Percentiles rank a stretch among this genome's conserved stretches.
Conservation (phyloP, 805 yeast genomes). For the Teunomyces gatunensis region DNA sequence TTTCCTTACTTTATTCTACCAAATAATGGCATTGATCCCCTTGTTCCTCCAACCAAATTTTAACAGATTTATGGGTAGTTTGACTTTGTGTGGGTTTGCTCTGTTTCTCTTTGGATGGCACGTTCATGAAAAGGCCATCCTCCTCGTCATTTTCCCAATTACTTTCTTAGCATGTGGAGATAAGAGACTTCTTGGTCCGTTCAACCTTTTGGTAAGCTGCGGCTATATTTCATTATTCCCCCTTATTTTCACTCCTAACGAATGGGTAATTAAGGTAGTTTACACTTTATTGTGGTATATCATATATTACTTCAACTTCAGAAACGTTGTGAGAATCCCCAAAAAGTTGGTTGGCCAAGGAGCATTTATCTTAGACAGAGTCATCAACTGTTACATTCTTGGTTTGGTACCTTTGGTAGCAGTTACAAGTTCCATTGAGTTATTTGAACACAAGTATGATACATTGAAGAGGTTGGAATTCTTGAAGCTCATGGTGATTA, state of each 20-base stretch:
- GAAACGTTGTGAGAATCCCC: slow-evolving; percentile 66
- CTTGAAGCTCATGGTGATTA: slow-evolving; percentile 73
- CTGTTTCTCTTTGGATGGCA: slow-evolving; percentile 98
- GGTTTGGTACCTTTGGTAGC: slow-evolving; percentile 65
- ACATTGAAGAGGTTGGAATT: slow-evolving; percentile 65
- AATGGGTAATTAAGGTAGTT: slow-evolving; percentile 70
- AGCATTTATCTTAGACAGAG: slow-evolving; percentile 58
- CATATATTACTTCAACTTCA: slow-evolving; percentile 67
- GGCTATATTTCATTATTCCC: slow-evolving; percentile 92
- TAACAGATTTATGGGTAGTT: slow-evolving; percentile 75
- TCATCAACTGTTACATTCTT: slow-evolving; percentile 62
- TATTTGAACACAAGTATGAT: slow-evolving; percentile 54
- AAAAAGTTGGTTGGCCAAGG: slow-evolving; percentile 19
- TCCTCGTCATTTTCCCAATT: slow-evolving; percentile 84
- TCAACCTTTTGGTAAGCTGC: slow-evolving; percentile 67
- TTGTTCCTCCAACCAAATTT: slow-evolving; percentile 66
- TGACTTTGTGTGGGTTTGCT: slow-evolving; percentile 87
- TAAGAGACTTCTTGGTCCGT: slow-evolving; percentile 67
- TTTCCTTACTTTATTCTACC: slow-evolving; percentile 78
- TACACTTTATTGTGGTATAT: slow-evolving; percentile 86
- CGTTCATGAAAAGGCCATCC: slow-evolving; percentile 96
- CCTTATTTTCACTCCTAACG: slow-evolving; percentile 73
- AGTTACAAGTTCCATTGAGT: slow-evolving; percentile 42
- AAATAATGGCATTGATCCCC: slow-evolving; percentile 73
- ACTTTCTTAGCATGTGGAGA: slow-evolving; percentile 72